These are phyloP conservation scores for Lonicera japonica DNA, from an alignment of 129 eudicot species.

Conservation along the genomic window DNA sequence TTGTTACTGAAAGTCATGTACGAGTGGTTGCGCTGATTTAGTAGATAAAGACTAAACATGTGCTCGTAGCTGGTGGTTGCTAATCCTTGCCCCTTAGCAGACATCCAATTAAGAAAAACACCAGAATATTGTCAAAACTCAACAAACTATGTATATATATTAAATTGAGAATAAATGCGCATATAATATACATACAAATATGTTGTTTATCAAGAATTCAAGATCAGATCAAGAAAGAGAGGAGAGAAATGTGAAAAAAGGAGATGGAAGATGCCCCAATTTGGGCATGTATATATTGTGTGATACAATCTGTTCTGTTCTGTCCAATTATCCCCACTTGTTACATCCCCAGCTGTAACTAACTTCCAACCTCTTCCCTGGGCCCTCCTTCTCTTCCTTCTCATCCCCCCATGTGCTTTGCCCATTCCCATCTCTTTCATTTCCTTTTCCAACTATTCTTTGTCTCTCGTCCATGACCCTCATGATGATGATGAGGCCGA, in stretches of 20 bases:
- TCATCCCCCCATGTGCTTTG: constrained; percentile 34
- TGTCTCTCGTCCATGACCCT: too few relatives aligned
- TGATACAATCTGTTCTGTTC: constrained; percentile 35
- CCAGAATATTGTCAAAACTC: constrained; percentile 7
- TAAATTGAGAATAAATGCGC: constrained; percentile 18
- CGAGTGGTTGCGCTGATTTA: background rate
- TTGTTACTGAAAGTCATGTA: background rate
- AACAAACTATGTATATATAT: too few relatives aligned
- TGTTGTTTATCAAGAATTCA: constrained; percentile 30
- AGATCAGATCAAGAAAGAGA: constrained; percentile 37
- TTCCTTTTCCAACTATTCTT: constrained; percentile 6
- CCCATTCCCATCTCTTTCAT: background rate
- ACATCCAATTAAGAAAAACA: constrained; percentile 10
- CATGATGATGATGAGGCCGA: constrained; percentile 4
- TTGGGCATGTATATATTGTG: constrained; percentile 20
- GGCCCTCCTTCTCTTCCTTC: constrained; percentile 19
- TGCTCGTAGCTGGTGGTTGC: too few relatives aligned
- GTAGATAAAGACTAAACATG: background rate
- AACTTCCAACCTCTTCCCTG: constrained; percentile 19
- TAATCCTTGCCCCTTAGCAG: constrained; percentile 7
- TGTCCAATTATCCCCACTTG: constrained; percentile 35
- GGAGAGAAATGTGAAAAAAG: background rate
- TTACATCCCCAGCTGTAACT: constrained; percentile 30
- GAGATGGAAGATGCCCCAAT: constrained; percentile 5
- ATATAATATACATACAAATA: constrained; percentile 1